Conservation (phyloP, 345 rosid species). For the Gossypium australe region DNA sequence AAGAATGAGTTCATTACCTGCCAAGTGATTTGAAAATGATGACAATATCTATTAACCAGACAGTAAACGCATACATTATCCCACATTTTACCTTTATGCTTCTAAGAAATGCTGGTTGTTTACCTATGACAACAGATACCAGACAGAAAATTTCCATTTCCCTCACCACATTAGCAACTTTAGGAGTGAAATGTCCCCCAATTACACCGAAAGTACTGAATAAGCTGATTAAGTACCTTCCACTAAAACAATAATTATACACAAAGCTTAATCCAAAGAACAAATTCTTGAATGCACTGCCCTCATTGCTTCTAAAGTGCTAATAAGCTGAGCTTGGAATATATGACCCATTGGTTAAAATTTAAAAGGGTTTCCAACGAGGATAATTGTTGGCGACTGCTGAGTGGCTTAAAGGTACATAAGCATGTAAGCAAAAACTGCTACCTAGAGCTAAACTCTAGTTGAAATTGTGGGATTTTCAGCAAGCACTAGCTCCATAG, state of each 20-base stretch:
- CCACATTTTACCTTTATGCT: neutral
- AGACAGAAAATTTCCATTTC: neutral
- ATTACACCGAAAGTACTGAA: neutral
- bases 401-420: neutral
- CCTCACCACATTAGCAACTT: neutral
- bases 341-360: neutral
- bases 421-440: neutral
- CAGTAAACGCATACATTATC: neutral
- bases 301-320: neutral
- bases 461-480: neutral
- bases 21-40: neutral
- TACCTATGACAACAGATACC: neutral
- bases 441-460: neutral
- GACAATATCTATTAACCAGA: neutral
- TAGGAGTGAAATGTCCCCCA: neutral
- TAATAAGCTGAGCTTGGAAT: neutral
- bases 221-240: neutral
- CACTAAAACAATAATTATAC: neutral
- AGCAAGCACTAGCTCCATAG: neutral
- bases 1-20: neutral
- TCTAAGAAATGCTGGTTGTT: neutral
- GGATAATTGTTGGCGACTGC: neutral
- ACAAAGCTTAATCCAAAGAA: constrained; percentile 2
- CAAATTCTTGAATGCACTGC: neutral
- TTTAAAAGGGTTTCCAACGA: neutral